Conservation (phyloP, 2,329 filamentous ascomycete genomes). For the Aspergillus hortae region DNA sequence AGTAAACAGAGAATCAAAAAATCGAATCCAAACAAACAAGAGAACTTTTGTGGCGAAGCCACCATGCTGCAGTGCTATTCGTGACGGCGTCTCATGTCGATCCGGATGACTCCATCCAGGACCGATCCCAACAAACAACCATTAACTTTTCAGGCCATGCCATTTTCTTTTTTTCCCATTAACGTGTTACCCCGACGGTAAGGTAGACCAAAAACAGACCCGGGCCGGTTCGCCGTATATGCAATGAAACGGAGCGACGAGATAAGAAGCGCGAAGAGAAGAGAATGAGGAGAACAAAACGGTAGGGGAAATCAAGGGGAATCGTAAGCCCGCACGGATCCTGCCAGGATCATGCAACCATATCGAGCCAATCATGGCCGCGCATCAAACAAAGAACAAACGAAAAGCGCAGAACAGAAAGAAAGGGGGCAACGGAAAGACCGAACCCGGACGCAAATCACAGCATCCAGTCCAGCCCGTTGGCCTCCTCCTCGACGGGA, state of each 20-base stretch:
- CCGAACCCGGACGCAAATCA: conserved; percentile 15
- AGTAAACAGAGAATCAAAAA: neutral
- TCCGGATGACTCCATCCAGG: too few species aligned
- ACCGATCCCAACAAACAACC: neutral
- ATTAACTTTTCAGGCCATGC: neutral
- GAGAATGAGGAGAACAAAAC: neutral
- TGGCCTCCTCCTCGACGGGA: conserved; percentile 88
- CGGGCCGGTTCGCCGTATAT: conserved; percentile 22
- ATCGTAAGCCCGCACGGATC: neutral
- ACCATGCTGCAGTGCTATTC: conserved; percentile 9
- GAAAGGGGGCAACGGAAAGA: neutral
- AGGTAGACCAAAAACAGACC: conserved; percentile 4
- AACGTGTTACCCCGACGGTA: conserved; percentile 8
- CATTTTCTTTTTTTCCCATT: neutral
- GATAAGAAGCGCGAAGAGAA: conserved; percentile 8
- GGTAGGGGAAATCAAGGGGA: neutral
- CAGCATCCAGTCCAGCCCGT: conserved; percentile 89
- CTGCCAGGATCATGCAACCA: conserved; percentile 1
- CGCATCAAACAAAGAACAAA: neutral
- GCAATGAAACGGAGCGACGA: conserved; percentile 7
- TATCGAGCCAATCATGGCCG: conserved; percentile 14
- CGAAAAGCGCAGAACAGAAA: conserved; percentile 7
- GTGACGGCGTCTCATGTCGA: conserved; percentile 13
- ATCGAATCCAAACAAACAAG: neutral
- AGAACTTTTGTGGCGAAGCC: conserved; percentile 6